Evolutionary conservation across 106 monocot genomes (phyloP).

Genomic region (Narthecium ossifragum): DNA sequence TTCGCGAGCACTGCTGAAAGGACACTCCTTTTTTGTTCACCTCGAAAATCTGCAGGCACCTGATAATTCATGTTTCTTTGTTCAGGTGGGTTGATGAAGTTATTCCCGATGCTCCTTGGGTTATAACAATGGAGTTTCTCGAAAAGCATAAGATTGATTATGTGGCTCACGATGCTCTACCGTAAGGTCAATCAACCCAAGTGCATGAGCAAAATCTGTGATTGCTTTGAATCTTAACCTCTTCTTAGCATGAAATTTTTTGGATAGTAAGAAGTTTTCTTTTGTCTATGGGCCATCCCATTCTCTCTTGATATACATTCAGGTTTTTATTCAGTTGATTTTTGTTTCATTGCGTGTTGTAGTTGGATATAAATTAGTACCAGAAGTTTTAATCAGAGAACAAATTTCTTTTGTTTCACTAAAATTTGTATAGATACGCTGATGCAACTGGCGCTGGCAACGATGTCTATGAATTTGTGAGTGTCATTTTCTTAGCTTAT

Average conservation of each 20-base stretch:
- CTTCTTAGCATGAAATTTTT: too few species aligned
- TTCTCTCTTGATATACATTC: too few species aligned
- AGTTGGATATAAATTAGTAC: too few species aligned
- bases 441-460: slow-evolving; percentile 97
- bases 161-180: slow-evolving; percentile 79
- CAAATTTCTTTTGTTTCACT: slow-evolving; percentile 8
- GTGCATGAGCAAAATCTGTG: background rate
- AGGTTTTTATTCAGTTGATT: background rate
- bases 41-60: background rate
- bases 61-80: background rate
- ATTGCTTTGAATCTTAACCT: background rate
- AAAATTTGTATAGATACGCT: slow-evolving; percentile 66
- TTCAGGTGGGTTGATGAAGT: slow-evolving; percentile 82
- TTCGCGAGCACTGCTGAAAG: background rate
- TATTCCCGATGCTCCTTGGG: slow-evolving; percentile 82
- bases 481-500: slow-evolving; percentile 12
- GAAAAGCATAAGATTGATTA: slow-evolving; percentile 74
- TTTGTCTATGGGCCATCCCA: too few species aligned
- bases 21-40: background rate
- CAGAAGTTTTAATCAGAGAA: too few species aligned
- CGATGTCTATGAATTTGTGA: slow-evolving; percentile 98
- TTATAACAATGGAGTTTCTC: slow-evolving; percentile 59
- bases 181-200: slow-evolving; percentile 40
- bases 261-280: too few species aligned
- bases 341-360: too few species aligned